Evolutionary conservation across 345 rosid genomes (phyloP).

Genomic region (Ceriops tagal): DNA sequence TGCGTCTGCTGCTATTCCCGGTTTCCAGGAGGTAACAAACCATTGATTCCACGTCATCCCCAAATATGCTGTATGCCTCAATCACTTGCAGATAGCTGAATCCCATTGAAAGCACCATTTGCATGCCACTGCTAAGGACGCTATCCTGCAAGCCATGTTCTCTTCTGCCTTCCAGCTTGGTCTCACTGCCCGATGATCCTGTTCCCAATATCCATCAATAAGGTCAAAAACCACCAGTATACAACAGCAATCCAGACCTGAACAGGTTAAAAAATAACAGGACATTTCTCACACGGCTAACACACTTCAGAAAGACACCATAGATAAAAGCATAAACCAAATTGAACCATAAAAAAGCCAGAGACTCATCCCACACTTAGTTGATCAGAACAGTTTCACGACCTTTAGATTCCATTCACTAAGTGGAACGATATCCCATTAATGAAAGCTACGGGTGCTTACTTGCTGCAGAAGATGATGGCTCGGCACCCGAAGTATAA

Average conservation of each 20-base stretch:
- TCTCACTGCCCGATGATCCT: conserved; percentile 72
- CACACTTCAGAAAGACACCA: not conserved
- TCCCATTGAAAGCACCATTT: conserved; percentile 86
- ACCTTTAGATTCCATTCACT: conserved; percentile 1
- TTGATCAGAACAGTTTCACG: not conserved
- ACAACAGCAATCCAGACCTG: not conserved
- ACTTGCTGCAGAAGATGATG: conserved; percentile 97
- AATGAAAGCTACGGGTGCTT: conserved; percentile 31
- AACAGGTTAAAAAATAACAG: not conserved
- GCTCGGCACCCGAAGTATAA: conserved; percentile 79
- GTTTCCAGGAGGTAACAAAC: conserved; percentile 87
- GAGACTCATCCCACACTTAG: not conserved
- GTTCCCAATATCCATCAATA: conserved; percentile 17
- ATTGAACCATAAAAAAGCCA: not conserved
- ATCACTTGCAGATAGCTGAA: conserved; percentile 81
- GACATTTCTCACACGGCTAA: too few relatives aligned
- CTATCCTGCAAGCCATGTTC: conserved; percentile 38
- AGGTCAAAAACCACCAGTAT: not conserved
- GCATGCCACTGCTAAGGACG: conserved; percentile 63
- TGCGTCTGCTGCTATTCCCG: conserved; percentile 61
- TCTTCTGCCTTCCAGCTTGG: conserved; percentile 31
- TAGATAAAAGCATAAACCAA: not conserved
- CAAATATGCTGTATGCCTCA: conserved; percentile 92
- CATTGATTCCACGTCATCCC: conserved; percentile 93
- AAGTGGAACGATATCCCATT: not conserved